phyloP scores from a whole-genome alignment of 2,329 filamentous ascomycete genomes.

The Plectosphaerella cucumerina region DNA sequence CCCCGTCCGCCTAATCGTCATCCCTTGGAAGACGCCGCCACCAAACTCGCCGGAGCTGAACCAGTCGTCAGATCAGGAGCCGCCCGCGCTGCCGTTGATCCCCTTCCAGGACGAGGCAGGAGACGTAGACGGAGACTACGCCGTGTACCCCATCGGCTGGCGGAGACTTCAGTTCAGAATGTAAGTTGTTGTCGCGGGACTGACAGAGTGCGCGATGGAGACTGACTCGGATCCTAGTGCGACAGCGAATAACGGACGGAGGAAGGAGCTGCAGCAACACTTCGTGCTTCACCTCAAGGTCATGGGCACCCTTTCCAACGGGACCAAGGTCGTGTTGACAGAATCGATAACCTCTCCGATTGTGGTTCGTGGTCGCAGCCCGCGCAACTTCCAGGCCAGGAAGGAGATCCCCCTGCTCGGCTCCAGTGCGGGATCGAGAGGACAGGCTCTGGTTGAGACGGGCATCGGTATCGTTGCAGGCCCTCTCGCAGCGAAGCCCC shows the following conservation, averaged over 20 bases:
- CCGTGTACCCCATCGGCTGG: slow-evolving; percentile 91
- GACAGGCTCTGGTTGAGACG: slow-evolving; percentile 67
- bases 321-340: slow-evolving; percentile 74
- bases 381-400: slow-evolving; percentile 88
- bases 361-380: slow-evolving; percentile 88
- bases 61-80: slow-evolving; percentile 74
- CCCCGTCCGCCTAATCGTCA: slow-evolving; percentile 87
- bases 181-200: slow-evolving; percentile 32
- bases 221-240: slow-evolving; percentile 48
- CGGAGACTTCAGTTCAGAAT: slow-evolving; percentile 88
- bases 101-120: slow-evolving; percentile 58
- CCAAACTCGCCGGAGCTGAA: slow-evolving; percentile 67
- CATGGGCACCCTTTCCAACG: slow-evolving; percentile 76
- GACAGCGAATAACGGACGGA: slow-evolving; percentile 90
- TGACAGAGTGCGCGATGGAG: background rate
- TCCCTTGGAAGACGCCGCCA: slow-evolving; percentile 95
- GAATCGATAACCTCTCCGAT: slow-evolving; percentile 87
- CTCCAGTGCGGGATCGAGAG: slow-evolving; percentile 69
- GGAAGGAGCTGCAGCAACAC: slow-evolving; percentile 94
- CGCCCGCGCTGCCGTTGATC: slow-evolving; percentile 72
- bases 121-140: slow-evolving; percentile 70
- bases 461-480: slow-evolving; percentile 58
- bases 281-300: slow-evolving; percentile 89
- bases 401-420: slow-evolving; percentile 88
- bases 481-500: slow-evolving; percentile 48